Evolutionary conservation across 768 basidiomycete genomes (phyloP), one percentile per base, ranked within the genome.

Genomic region (Antrodiella citrinella): DNA sequence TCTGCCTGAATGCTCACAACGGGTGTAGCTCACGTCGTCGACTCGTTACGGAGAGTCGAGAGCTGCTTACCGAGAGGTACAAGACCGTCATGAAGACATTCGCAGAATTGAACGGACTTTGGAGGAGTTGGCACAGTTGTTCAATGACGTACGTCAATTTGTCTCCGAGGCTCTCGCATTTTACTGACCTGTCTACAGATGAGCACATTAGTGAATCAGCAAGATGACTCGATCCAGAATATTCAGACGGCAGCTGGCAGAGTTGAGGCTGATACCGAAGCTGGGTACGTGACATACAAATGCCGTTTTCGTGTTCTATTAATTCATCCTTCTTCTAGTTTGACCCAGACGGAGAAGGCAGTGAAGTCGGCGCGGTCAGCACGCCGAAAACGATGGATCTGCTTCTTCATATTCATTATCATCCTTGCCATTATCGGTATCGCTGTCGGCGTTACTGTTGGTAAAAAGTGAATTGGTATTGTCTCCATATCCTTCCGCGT

Each of bases 121-220:
- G 44, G 84, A 78, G n/a, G 91, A 95, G 65, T 74, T 97, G 45
- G 89, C 87, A 3, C 87, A 91, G 61, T 67, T 97, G 58, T 92
- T 94, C 69, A 80, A 75, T 54, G 93, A 97, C 59, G 89, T 87
- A 52, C 21, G 75, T 56, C 18, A 23, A 23, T 44, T 18, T 26
- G 46, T 38, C 46, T 55, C 23, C 20, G 15, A 42, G 10, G 41
- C 46, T 41, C 47, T n/a, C 26, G 12, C 11, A 13, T 30, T 20
- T 42, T 20, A 10, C 22, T 45, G 44, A 40, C 48, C 52, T 45
- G 22, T 49, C 19, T 41, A 1, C 48, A 91, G 86, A 89, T 93
- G 89, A 80, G 80, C 25, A 72, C 81, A 47, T 65, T 93, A 21
- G 78, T 92, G 7, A 74, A 81, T 41, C 83, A 90, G 66, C 91